These are phyloP conservation scores for Emericellopsis cladophorae DNA, from an alignment of 2,329 filamentous ascomycete species.

Conservation along the genomic window DNA sequence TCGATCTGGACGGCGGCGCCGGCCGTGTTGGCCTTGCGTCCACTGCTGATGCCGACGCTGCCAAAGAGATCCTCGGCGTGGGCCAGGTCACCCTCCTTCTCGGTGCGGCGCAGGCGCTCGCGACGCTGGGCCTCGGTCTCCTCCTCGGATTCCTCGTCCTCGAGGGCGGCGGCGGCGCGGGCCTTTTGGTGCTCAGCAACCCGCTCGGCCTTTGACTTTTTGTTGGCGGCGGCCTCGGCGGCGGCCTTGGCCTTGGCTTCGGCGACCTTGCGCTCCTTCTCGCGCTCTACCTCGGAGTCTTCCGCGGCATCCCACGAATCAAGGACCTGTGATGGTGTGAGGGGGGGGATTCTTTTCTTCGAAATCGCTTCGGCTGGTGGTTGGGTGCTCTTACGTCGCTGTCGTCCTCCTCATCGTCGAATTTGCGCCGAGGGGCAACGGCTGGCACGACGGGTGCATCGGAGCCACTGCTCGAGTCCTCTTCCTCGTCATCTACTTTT, in stretches of 20 bases:
- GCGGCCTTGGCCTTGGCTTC: constrained; percentile 84
- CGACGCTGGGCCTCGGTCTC: constrained; percentile 64
- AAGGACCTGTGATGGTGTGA: constrained; percentile 51
- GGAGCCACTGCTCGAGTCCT: constrained; percentile 20
- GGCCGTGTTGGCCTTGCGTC: constrained; percentile 55
- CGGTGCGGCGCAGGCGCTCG: constrained; percentile 61
- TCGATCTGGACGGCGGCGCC: constrained; percentile 58
- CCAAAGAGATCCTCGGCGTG: constrained; percentile 90
- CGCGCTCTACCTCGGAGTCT: constrained; percentile 91
- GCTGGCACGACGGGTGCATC: constrained; percentile 20
- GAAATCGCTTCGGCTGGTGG: neutral
- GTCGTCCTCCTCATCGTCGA: constrained; percentile 86
- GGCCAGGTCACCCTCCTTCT: constrained; percentile 79
- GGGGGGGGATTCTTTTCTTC: neutral
- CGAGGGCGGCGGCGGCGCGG: constrained; percentile 40
- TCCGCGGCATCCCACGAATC: constrained; percentile 96
- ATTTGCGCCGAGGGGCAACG: constrained; percentile 42
- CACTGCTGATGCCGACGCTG: constrained; percentile 51
- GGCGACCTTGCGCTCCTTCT: constrained; percentile 80
- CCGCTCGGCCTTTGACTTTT: constrained; percentile 80
- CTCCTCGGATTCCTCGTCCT: constrained; percentile 43
- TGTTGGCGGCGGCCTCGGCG: constrained; percentile 74
- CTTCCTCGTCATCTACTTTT: constrained; percentile 24
- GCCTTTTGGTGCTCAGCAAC: constrained; percentile 65
- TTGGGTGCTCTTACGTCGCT: constrained; percentile 48